These are phyloP conservation scores for Moricandia arvensis DNA, from an alignment of 345 rosid genomes.

Conservation along the genomic window DNA sequence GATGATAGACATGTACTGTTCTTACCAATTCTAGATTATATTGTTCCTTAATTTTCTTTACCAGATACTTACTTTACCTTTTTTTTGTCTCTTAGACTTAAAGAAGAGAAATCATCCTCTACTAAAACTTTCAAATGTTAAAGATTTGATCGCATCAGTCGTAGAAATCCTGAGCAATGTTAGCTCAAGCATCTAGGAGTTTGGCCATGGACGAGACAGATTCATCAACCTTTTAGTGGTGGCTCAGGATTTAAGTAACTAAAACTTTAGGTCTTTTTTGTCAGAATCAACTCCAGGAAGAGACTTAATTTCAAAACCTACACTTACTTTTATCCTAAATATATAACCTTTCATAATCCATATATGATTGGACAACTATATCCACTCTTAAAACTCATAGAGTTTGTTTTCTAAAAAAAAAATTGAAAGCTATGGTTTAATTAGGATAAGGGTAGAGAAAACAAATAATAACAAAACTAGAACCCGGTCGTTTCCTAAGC, in stretches of 20 bases:
- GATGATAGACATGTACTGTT: neutral
- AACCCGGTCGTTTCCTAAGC: conserved; percentile 1
- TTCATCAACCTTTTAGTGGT: conserved; percentile 1
- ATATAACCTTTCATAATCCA: neutral
- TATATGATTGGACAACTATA: neutral
- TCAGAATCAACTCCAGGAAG: neutral
- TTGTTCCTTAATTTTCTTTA: neutral
- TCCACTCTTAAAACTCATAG: neutral
- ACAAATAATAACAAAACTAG: neutral
- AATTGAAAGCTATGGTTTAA: neutral
- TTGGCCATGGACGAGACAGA: neutral
- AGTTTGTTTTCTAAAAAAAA: neutral
- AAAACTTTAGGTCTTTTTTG: neutral
- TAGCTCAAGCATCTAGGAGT: neutral
- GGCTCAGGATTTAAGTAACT: neutral
- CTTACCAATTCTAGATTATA: neutral
- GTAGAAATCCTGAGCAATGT: conserved; percentile 22
- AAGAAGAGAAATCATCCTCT: conserved; percentile 41
- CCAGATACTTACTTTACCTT: neutral
- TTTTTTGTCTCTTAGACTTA: conserved; percentile 42
- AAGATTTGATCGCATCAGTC: conserved; percentile 53
- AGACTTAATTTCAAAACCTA: neutral
- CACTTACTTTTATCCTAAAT: neutral
- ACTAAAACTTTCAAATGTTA: conserved; percentile 59
- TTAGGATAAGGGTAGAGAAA: neutral